phyloP scores from a whole-genome alignment of 768 basidiomycete species.

The Agrocybe praecox region DNA sequence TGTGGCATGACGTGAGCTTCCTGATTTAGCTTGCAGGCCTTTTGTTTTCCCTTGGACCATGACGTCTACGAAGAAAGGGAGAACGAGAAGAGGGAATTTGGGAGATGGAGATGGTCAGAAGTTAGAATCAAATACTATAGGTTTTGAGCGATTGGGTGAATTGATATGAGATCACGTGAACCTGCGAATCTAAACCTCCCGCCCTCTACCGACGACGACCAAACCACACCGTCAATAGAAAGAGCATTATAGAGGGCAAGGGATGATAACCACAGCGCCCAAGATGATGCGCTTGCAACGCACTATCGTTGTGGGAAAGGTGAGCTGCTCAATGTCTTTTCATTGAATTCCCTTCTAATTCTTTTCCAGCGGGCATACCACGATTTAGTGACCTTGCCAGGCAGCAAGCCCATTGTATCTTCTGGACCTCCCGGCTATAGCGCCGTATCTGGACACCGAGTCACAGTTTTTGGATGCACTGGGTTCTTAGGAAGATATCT shows the following conservation, averaged over 20 bases:
- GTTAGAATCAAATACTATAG: not conserved
- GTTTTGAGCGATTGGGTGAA: not conserved
- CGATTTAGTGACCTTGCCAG: constrained; percentile 66
- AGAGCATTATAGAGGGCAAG: constrained; percentile 21
- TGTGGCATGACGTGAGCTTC: constrained; percentile 57
- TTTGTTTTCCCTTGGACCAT: constrained; percentile 93
- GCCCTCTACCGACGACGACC: constrained; percentile 36
- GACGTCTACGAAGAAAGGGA: not conserved
- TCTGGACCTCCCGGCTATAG: constrained; percentile 84
- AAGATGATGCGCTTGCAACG: constrained; percentile 56
- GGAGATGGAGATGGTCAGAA: constrained; percentile 1
- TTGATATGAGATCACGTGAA: constrained; percentile 30
- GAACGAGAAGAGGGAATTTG: not conserved
- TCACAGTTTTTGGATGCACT: constrained; percentile 96
- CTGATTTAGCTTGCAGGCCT: constrained; percentile 61
- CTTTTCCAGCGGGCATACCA: constrained; percentile 67
- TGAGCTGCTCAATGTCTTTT: constrained; percentile 17
- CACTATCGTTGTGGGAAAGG: constrained; percentile 51
- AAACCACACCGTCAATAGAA: constrained; percentile 28
- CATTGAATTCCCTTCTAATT: not conserved
- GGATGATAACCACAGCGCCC: constrained; percentile 49
- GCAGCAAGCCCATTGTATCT: constrained; percentile 67
- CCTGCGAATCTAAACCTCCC: constrained; percentile 31
- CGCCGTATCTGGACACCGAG: constrained; percentile 87
- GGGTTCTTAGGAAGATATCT: constrained; percentile 95